A percentile compares a stretch with the other conserved stretches of the same genome.
These are phyloP conservation scores for Xylariaceae sp. DNA, from an alignment of 2,329 filamentous ascomycete genomes.

Conservation along the genomic window DNA sequence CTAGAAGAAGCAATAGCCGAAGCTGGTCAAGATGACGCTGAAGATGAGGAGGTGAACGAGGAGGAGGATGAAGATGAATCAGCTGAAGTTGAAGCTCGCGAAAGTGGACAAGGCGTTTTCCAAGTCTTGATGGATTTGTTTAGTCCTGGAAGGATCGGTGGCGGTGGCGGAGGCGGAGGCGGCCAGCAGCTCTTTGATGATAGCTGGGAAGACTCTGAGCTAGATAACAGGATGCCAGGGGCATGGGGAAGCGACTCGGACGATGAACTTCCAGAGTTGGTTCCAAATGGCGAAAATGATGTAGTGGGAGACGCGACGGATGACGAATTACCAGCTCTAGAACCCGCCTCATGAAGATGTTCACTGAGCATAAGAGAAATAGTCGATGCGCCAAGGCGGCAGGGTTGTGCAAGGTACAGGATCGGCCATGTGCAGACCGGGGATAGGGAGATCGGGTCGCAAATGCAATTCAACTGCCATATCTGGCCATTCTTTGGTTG, in stretches of 20 bases:
- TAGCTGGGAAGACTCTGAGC: conserved; percentile 13
- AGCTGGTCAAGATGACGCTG: conserved; percentile 7
- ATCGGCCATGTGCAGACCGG: conserved; percentile 14
- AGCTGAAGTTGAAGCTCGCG: conserved; percentile 8
- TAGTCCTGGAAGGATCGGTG: background rate
- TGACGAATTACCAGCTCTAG: conserved; percentile 33
- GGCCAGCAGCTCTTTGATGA: conserved; percentile 10
- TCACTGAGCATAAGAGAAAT: background rate
- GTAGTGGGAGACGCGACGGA: conserved; percentile 19
- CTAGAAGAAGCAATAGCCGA: conserved; percentile 32
- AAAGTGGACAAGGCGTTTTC: conserved; percentile 13
- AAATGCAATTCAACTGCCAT: conserved; percentile 14
- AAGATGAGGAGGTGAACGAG: conserved; percentile 24
- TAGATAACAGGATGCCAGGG: conserved; percentile 34
- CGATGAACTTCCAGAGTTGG: conserved; percentile 11
- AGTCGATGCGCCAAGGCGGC: conserved; percentile 25
- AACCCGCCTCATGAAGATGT: conserved; percentile 5
- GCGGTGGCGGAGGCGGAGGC: background rate
- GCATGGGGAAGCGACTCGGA: conserved; percentile 34
- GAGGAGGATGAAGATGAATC: conserved; percentile 25
- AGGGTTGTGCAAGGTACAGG: conserved; percentile 13
- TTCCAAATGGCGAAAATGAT: background rate
- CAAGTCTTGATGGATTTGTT: conserved; percentile 34
- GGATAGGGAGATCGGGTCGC: conserved; percentile 13
- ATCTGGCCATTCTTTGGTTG: conserved; percentile 5